phyloP scores from a whole-genome alignment of 1,284 basidiomycete species.

The Ceratobasidium sp. region DNA sequence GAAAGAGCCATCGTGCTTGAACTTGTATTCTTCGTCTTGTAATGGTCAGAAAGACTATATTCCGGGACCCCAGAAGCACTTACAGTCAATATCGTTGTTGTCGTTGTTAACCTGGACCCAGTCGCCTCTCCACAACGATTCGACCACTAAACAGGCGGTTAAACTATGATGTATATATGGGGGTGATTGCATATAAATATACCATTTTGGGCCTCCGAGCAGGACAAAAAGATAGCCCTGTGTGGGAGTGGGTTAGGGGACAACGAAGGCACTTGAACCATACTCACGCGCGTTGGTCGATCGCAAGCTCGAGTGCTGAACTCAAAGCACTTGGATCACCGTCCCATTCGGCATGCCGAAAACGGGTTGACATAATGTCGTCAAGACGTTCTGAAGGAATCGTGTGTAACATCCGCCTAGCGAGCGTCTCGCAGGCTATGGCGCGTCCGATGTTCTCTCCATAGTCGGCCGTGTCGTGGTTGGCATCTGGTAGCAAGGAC shows the following conservation, averaged over 20 bases:
- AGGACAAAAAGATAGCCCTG: slow-evolving; percentile 88
- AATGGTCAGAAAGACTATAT: slow-evolving; percentile 4
- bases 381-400: slow-evolving; percentile 73
- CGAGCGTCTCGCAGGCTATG: slow-evolving; percentile 88
- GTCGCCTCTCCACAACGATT: slow-evolving; percentile 81
- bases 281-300: slow-evolving; percentile 83
- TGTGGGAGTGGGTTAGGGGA: slow-evolving; percentile 55
- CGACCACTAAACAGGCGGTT: slow-evolving; percentile 55
- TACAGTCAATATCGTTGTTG: slow-evolving; percentile 78
- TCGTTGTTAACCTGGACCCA: slow-evolving; percentile 82
- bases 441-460: slow-evolving; percentile 88
- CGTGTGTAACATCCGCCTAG: slow-evolving; percentile 82
- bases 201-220: slow-evolving; percentile 88
- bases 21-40: slow-evolving; percentile 72
- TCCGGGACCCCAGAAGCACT: slow-evolving; percentile 50
- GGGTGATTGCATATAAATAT: slow-evolving; percentile 48
- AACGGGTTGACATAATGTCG: slow-evolving; percentile 82
- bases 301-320: slow-evolving; percentile 84
- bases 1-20: slow-evolving; percentile 68
- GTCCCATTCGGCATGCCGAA: slow-evolving; percentile 78
- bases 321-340: slow-evolving; percentile 81
- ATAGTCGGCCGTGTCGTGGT: slow-evolving; percentile 82
- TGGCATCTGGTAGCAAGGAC: slow-evolving; percentile 65
- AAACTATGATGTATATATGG: background rate
- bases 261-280: background rate